phyloP scores from a whole-genome alignment of 495 filamentous ascomycete genomes.

The Penicillium maclennaniae region DNA sequence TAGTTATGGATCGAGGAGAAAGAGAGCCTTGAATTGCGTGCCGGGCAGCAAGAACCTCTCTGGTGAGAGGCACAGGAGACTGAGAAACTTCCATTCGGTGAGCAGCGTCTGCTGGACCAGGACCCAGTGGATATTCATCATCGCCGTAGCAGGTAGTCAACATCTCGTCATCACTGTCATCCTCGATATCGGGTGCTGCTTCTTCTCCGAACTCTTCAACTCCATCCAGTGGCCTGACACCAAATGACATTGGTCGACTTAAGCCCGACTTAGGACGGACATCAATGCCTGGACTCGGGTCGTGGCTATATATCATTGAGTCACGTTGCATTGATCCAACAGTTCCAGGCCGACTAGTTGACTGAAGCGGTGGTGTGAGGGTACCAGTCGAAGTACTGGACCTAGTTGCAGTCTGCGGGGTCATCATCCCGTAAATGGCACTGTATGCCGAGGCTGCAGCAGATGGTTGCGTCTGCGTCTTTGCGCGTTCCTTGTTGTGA shows the following conservation, averaged over 20 bases:
- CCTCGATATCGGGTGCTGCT: conserved; percentile 29
- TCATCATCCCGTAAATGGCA: conserved; percentile 41
- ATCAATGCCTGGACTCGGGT: conserved; percentile 36
- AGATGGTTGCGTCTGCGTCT: conserved; percentile 29
- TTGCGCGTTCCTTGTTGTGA: conserved; percentile 39
- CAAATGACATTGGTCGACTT: conserved; percentile 36
- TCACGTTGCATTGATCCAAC: conserved; percentile 40
- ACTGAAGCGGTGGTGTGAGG: conserved; percentile 41
- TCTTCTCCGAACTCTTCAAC: conserved; percentile 27
- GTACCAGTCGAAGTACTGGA: conserved; percentile 44
- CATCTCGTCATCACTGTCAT: conserved; percentile 45
- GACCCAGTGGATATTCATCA: conserved; percentile 39
- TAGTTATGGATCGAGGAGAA: conserved; percentile 14
- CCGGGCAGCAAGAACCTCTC: conserved; percentile 19
- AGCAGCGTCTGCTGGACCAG: conserved; percentile 33
- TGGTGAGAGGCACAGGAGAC: conserved; percentile 13
- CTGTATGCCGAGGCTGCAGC: conserved; percentile 33
- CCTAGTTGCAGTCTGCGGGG: conserved; percentile 29
- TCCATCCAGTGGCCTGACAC: conserved; percentile 30
- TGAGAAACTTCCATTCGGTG: conserved; percentile 19
- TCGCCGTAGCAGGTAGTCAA: conserved; percentile 42
- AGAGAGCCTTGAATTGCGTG: conserved; percentile 32
- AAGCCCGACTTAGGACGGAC: conserved; percentile 35
- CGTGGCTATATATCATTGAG: conserved; percentile 46
- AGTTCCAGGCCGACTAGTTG: conserved; percentile 41